Evolutionary conservation across 2,329 filamentous ascomycete genomes (phyloP), one percentile per base, ranked within the genome.

Genomic region (Emergomyces africanus): DNA sequence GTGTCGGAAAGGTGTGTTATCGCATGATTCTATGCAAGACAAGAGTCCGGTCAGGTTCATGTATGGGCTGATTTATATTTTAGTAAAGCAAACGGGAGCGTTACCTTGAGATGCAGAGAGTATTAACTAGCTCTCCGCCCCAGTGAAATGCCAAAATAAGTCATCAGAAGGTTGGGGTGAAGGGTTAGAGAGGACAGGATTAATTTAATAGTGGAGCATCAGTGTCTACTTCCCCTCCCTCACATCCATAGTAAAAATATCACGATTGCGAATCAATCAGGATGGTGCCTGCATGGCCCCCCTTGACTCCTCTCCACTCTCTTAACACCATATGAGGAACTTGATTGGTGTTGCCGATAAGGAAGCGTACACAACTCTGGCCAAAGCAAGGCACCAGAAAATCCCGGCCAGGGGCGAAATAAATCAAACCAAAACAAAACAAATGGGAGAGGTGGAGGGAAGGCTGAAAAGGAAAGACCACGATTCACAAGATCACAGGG

Each of bases 1-100:
- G 90, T 65, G 89, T 91, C 46, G 88, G 25, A 96, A 39, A 89
- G 96, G 81, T 84, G n/a, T 14, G 10, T 5, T 14, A 25, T 48
- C 44, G 12, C 25, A 14, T 28, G 4, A 25, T 25, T 48, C 23
- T 12, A 10, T 12, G 23, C 20, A 48, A 28, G 25, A 25, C n/a
- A n/a, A n/a, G n/a, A n/a, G 42, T n/a, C 14, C 20, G 42, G 2
- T 46, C 20, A 10, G 42, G 42, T n/a, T 9, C n/a, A 35, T 10
- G 3, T 23, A 44, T 10, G 10, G n/a, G n/a, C n/a, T n/a, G n/a
- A n/a, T n/a, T n/a, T n/a, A n/a, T n/a, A 48, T 14, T 48, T 48
- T 20, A 48, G 44, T 15, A 15, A 3, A 25, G 4, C 8, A 5
- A 20, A 23, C 12, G 23, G 10, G 23, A 14, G 44, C 14, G 3